Conservation (phyloP, 2,329 filamentous ascomycete species). For the Verticillium isaacii region DNA sequence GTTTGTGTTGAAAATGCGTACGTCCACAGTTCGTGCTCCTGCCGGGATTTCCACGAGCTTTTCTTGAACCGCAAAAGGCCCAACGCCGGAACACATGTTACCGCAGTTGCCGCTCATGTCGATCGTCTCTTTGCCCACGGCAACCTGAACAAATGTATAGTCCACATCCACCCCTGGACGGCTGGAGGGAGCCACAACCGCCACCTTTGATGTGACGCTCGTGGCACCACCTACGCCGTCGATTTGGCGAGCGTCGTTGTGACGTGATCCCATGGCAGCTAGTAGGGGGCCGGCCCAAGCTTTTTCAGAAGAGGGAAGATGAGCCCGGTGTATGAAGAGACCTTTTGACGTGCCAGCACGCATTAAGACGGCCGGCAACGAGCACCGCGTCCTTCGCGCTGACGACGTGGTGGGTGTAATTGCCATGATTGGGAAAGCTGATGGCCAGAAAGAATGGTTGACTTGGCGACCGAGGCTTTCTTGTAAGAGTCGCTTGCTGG, state of each 20-base stretch:
- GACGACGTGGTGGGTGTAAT: constrained; percentile 1
- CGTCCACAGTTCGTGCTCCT: constrained; percentile 9
- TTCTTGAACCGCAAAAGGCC: constrained; percentile 52
- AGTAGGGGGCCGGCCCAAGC: constrained; percentile 50
- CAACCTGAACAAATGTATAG: constrained; percentile 57
- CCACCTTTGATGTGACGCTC: constrained; percentile 58
- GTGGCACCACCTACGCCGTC: constrained; percentile 59
- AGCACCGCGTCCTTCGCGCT: constrained; percentile 9
- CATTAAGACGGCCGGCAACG: constrained; percentile 51
- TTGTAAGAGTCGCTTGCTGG: background rate
- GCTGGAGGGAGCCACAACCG: constrained; percentile 43
- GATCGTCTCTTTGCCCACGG: constrained; percentile 46
- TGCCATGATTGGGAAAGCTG: constrained; percentile 3
- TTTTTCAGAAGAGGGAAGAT: constrained; percentile 41
- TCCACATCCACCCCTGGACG: constrained; percentile 46
- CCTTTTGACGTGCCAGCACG: constrained; percentile 60
- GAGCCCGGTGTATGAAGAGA: constrained; percentile 48
- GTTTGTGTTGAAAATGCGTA: constrained; percentile 26
- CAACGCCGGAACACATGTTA: constrained; percentile 55
- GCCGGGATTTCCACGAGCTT: constrained; percentile 30
- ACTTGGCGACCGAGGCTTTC: background rate
- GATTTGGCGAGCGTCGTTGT: constrained; percentile 52
- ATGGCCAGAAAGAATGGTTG: background rate
- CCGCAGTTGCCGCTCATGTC: constrained; percentile 58
- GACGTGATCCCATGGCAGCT: constrained; percentile 48